Conservation (phyloP, 768 basidiomycete genomes). For the Hortiboletus campestris region DNA sequence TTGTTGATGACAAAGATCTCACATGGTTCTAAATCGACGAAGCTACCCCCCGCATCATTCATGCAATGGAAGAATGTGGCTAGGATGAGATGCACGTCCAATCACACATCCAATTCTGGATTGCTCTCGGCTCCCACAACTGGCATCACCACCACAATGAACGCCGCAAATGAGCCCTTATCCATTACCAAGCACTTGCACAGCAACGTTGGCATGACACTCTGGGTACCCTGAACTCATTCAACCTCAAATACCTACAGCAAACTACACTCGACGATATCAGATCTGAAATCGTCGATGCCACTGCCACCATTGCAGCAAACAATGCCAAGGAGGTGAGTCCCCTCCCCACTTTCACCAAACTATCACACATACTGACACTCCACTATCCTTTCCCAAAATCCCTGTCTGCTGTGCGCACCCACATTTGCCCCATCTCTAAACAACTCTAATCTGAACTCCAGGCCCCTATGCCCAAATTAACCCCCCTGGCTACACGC, state of each 20-base stretch:
- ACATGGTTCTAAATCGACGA: neutral
- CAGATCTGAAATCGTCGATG: too few relatives aligned
- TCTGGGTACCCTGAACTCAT: neutral
- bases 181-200: neutral
- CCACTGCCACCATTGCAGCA: too few relatives aligned
- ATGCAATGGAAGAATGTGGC: neutral
- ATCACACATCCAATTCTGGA: neutral
- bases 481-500: too few relatives aligned
- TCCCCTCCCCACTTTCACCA: too few relatives aligned
- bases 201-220: neutral
- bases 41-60: neutral
- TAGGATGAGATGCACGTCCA: neutral
- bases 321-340: too few relatives aligned
- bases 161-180: neutral
- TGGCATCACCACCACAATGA: neutral
- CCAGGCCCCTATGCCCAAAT: too few relatives aligned
- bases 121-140: neutral
- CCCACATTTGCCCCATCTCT: too few relatives aligned
- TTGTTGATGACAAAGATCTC: neutral
- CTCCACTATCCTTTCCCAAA: too few relatives aligned
- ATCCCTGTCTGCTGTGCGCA: too few relatives aligned
- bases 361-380: too few relatives aligned
- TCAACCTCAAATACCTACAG: neutral
- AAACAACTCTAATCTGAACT: too few relatives aligned
- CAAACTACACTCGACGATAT: neutral